A percentile compares a stretch with the other conserved stretches of the same genome.
phyloP scores from a whole-genome alignment of 192 early-diverging fungal genomes.

The Haplosporangium gracile region DNA sequence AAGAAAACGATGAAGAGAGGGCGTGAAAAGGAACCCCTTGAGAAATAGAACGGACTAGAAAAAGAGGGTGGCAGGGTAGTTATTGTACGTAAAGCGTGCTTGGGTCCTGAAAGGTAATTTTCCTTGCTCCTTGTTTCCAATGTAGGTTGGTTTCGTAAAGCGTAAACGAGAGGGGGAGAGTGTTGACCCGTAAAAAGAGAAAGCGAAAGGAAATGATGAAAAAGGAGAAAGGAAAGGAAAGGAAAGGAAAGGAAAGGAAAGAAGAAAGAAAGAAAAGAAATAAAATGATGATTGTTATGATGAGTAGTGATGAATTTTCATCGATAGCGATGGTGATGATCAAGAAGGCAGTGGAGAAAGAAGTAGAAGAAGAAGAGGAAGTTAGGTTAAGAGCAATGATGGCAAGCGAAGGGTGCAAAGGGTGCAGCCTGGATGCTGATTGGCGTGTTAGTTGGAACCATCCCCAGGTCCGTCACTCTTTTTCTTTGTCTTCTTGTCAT shows the following conservation, averaged over 20 bases:
- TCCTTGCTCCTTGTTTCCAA: neutral
- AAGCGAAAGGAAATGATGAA: neutral
- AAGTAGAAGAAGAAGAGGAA: neutral
- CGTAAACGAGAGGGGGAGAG: neutral
- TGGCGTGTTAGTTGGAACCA: conserved; percentile 10
- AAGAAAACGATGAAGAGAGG: neutral
- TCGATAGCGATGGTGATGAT: neutral
- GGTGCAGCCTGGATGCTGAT: conserved; percentile 2
- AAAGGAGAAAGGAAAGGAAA: too few relatives aligned
- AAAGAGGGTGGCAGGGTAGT: neutral
- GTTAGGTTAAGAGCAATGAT: too few relatives aligned
- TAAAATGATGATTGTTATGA: neutral
- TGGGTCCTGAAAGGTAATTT: neutral
- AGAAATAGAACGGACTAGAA: neutral
- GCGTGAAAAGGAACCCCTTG: neutral
- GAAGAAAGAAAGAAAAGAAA: neutral
- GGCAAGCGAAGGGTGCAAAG: neutral
- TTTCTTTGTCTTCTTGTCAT: neutral
- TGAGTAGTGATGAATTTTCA: neutral
- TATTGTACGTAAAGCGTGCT: neutral
- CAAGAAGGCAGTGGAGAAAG: neutral
- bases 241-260: neutral
- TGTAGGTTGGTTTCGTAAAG: conserved; percentile 1
- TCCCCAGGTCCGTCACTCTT: neutral
- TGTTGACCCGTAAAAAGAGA: neutral